These are phyloP conservation scores for Paracorniculantispora psalliotae DNA, from an alignment of 2,329 filamentous ascomycete genomes.

Conservation along the genomic window DNA sequence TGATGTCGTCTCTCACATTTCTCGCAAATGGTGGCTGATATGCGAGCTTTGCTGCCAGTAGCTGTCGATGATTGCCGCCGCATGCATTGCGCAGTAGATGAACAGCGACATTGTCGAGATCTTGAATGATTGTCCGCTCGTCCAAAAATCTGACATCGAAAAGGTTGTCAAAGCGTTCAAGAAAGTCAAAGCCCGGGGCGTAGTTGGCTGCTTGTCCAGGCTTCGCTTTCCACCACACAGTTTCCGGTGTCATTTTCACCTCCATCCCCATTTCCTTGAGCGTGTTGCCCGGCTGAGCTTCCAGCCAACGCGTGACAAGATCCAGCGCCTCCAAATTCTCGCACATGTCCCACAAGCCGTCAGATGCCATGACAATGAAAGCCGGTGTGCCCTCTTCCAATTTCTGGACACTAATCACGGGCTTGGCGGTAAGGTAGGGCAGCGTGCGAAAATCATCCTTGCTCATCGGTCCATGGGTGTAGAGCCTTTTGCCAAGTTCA, in stretches of 20 bases:
- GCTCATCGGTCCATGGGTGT: conserved; percentile 30
- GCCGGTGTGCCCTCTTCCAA: conserved; percentile 34
- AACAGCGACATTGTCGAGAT: conserved; percentile 62
- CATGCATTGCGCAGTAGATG: conserved; percentile 72
- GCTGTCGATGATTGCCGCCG: conserved; percentile 66
- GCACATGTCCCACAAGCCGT: conserved; percentile 58
- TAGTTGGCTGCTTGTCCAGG: not conserved
- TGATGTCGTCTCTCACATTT: conserved; percentile 61
- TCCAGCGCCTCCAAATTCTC: conserved; percentile 48
- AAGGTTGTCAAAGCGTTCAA: conserved; percentile 2
- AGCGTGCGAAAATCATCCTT: conserved; percentile 42
- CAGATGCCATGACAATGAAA: conserved; percentile 56
- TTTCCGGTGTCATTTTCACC: not conserved
- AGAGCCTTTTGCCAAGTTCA: conserved; percentile 35
- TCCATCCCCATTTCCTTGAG: not conserved
- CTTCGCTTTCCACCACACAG: not conserved
- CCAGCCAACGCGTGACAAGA: conserved; percentile 47
- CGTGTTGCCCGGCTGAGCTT: not conserved
- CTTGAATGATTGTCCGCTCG: conserved; percentile 9
- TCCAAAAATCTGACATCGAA: conserved; percentile 5
- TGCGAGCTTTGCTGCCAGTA: conserved; percentile 65
- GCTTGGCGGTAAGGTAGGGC: conserved; percentile 61
- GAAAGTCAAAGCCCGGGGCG: not conserved
- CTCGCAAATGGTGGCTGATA: conserved; percentile 64
- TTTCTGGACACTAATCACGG: conserved; percentile 52